A percentile compares a stretch with the other conserved stretches of the same genome.
These are phyloP conservation scores for Astragalus membranaceus DNA, from an alignment of 306 rosid species.

Conservation along the genomic window DNA sequence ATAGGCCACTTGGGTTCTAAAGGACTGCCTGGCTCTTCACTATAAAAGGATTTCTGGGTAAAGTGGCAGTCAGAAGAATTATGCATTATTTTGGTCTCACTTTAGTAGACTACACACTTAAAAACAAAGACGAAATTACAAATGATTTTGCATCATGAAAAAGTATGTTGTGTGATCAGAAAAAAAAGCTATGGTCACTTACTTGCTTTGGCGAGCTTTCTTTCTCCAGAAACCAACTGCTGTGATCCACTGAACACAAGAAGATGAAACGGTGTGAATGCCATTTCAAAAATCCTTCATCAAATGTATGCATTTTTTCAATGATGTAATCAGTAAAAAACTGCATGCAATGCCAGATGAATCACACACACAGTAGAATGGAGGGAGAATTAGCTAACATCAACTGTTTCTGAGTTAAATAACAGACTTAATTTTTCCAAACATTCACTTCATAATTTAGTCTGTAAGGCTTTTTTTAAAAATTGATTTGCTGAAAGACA, in stretches of 20 bases:
- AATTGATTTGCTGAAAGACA: not conserved
- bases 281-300: not conserved
- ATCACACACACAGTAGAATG: not conserved
- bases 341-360: not conserved
- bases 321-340: not conserved
- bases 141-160: not conserved
- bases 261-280: constrained; percentile 9
- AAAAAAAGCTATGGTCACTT: constrained; percentile 32
- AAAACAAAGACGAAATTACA: not conserved
- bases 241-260: constrained; percentile 55
- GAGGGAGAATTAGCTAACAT: not conserved
- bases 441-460: constrained; percentile 1
- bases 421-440: not conserved
- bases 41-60: not conserved
- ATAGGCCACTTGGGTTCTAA: not conserved
- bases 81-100: not conserved
- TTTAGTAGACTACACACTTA: not conserved
- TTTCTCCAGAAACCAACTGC: constrained; percentile 75
- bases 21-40: not conserved
- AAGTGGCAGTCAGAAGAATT: not conserved
- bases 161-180: not conserved
- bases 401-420: constrained; percentile 3
- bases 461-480: not conserved
- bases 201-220: constrained; percentile 79
- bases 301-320: not conserved